Evolutionary conservation across 2,329 filamentous ascomycete species (phyloP).

Genomic region (Hypoxylon sp.): DNA sequence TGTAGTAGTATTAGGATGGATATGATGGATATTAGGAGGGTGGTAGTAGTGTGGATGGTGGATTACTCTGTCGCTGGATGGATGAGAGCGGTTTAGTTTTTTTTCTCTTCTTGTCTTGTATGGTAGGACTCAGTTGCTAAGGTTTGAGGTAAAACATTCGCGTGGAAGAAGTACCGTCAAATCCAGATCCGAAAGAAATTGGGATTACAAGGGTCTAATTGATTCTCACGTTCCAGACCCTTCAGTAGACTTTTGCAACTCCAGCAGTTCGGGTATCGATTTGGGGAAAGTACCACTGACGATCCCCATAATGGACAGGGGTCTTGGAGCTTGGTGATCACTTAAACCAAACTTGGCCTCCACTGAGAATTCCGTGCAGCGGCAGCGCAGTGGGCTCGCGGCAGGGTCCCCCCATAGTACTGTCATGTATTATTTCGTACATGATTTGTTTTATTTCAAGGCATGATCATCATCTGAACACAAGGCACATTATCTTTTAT

Average conservation of each 20-base stretch:
- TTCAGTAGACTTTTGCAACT: slow-evolving; percentile 36
- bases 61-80: background rate
- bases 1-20: slow-evolving; percentile 14
- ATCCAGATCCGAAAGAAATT: slow-evolving; percentile 47
- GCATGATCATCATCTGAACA: slow-evolving; percentile 16
- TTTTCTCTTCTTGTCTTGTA: slow-evolving; percentile 3
- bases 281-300: slow-evolving; percentile 46
- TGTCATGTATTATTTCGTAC: slow-evolving; percentile 31
- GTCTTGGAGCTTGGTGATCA: slow-evolving; percentile 42
- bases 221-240: slow-evolving; percentile 45
- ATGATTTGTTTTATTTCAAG: slow-evolving; percentile 20
- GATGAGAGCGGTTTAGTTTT: slow-evolving; percentile 6
- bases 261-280: slow-evolving; percentile 44
- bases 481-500: slow-evolving; percentile 4
- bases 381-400: slow-evolving; percentile 12
- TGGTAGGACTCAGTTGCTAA: slow-evolving; percentile 18
- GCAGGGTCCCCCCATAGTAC: slow-evolving; percentile 28
- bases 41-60: slow-evolving; percentile 18
- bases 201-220: slow-evolving; percentile 46
- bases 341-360: slow-evolving; percentile 42
- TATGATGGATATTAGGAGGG: slow-evolving; percentile 13
- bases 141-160: slow-evolving; percentile 45
- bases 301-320: slow-evolving; percentile 38
- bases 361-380: slow-evolving; percentile 37
- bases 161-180: slow-evolving; percentile 44